Evolutionary conservation across 768 basidiomycete species (phyloP), one percentile per base, ranked within the genome.

Genomic region (Punctularia strigosozonata): DNA sequence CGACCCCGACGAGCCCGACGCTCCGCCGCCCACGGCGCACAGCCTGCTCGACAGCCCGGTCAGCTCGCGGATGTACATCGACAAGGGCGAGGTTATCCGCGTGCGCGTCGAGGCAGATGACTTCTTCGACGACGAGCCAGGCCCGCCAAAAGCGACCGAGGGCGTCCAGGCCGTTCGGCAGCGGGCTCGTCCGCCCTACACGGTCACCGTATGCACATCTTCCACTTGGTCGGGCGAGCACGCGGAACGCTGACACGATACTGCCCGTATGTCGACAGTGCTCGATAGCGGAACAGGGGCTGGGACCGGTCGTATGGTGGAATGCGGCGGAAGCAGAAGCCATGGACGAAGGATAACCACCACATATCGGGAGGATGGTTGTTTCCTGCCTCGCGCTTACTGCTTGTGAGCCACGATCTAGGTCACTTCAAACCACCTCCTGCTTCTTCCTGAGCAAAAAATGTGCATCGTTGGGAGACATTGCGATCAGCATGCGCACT

Each of bases 101-200:
- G 72, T 85, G 1, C 77, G 85, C 4, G 75, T 89, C 4, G 85
- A 89, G 50, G 65, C 68, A 3, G 87, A 87, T 48, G 83, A 87
- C 48, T 89, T 88, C 46, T 80, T 73, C 46, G 87, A 90, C 46
- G 82, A 85, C 46, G 86, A 88, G 43, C 86, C 86, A 2, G 86
- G 87, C 1, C 85, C 86, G 0, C 80, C 81, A 1, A 84, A 80
- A 50, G 77, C 76, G 31, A 58, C 67, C 0, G 82, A 86, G 36
- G 85, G 83, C 1, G 76, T 83, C 2, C 63, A 66, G 36, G 63
- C 74, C 3, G 64, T 65, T 46, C 58, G 57, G 31, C 77, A 77
- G 44, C 57, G 51, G 4, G 64, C 61, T 21, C 54, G 61, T 52
- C 65, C 81, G 3, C 81, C 82, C 2, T 89, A 85, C 59, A 76